Conservation (phyloP, 495 filamentous ascomycete species). For the Aspergillus hancockii region DNA sequence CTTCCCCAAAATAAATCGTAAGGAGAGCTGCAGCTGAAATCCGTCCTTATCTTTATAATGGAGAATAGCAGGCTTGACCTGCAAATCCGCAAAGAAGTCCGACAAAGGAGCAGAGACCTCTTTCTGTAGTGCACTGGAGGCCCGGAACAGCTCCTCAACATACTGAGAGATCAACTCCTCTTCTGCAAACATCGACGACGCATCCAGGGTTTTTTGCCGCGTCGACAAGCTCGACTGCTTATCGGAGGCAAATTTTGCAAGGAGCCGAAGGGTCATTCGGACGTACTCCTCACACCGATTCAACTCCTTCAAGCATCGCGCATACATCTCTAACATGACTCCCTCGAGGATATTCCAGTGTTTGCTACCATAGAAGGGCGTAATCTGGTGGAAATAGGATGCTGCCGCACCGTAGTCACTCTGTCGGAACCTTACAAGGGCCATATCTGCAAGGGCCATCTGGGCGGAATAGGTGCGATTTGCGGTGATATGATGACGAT, state of each 20-base stretch:
- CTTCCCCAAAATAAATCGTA: constrained; percentile 73
- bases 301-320: constrained; percentile 78
- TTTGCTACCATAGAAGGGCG: constrained; percentile 77
- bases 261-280: constrained; percentile 67
- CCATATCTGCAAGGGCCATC: constrained; percentile 79
- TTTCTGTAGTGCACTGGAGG: constrained; percentile 62
- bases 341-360: constrained; percentile 80
- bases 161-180: constrained; percentile 61
- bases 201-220: constrained; percentile 36
- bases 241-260: constrained; percentile 66
- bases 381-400: constrained; percentile 76
- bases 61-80: constrained; percentile 66
- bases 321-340: constrained; percentile 82
- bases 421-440: constrained; percentile 73
- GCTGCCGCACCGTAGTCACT: constrained; percentile 72
- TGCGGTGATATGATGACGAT: constrained; percentile 75
- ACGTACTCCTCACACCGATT: constrained; percentile 78
- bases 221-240: constrained; percentile 35
- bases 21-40: constrained; percentile 68
- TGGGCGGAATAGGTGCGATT: constrained; percentile 74
- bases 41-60: constrained; percentile 76
- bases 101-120: constrained; percentile 67
- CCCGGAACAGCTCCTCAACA: constrained; percentile 63
- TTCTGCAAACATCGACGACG: constrained; percentile 41
- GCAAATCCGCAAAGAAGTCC: constrained; percentile 71